phyloP scores from a whole-genome alignment of 2,329 filamentous ascomycete species.

The Alternaria panax region DNA sequence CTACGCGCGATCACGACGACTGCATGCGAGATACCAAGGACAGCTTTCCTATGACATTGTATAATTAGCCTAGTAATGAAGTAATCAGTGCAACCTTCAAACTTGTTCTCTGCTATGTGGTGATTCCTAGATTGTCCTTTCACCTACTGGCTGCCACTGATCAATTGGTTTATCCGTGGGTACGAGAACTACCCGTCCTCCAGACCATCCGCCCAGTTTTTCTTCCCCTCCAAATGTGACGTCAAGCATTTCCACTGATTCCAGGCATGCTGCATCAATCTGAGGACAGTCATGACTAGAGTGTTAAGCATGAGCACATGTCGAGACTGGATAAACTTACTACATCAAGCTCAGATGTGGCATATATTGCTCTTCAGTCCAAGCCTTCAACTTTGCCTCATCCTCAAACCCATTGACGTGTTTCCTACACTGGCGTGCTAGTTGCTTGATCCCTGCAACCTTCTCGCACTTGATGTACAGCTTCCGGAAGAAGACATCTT shows the following conservation, averaged over 20 bases:
- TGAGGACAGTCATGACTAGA: constrained; percentile 37
- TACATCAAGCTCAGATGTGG: constrained; percentile 54
- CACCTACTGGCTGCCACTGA: constrained; percentile 49
- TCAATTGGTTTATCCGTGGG: constrained; percentile 48
- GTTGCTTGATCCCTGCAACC: constrained; percentile 27
- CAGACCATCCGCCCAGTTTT: constrained; percentile 41
- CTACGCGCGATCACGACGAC: constrained; percentile 16
- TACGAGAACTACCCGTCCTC: constrained; percentile 51
- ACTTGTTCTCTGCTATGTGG: background rate
- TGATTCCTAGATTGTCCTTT: constrained; percentile 31
- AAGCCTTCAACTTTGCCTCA: constrained; percentile 32
- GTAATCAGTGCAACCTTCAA: background rate
- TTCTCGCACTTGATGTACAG: constrained; percentile 49
- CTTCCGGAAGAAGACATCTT: constrained; percentile 51
- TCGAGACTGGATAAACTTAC: constrained; percentile 42
- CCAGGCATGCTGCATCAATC: constrained; percentile 30
- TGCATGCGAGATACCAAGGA: constrained; percentile 17
- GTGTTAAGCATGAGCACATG: background rate
- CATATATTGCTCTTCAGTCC: constrained; percentile 44
- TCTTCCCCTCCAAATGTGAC: constrained; percentile 32
- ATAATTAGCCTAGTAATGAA: constrained; percentile 19
- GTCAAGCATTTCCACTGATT: constrained; percentile 34
- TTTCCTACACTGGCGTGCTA: constrained; percentile 40
- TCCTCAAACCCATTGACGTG: constrained; percentile 37
- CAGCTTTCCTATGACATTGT: constrained; percentile 14